Base-by-base conservation (phyloP, 148 eudicot genomes). In the Vaccinium vitisidaea region DNA sequence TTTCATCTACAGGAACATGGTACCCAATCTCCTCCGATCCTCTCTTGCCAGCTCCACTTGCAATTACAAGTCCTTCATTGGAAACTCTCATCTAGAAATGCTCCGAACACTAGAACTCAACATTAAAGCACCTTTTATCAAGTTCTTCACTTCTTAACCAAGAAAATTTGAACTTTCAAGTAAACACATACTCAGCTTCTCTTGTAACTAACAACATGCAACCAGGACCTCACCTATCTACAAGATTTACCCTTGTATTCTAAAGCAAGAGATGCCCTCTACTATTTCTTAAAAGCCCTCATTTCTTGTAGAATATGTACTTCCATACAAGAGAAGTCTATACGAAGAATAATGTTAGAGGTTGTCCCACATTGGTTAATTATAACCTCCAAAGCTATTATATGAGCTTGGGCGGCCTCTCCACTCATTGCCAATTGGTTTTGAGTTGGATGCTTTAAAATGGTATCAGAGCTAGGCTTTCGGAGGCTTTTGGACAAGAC, bases 181-280 rank as follows among this genome's bases (percentile, higher is more conserved):
- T 23, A 67, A 67, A 67, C 23, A 67, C 32, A 4, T 11, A 23
- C 12, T 67, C 15, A 67, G 36, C 73, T 67, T 67, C 73, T 67
- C 73, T 67, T 67, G 73, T 25, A 67, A 39, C 73, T 10, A 67
- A 67, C 73, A 67, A 67, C 25, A 25, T 11, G 32, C 73, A 67
- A 61, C 73, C 73, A 67, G 36, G 73, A 23, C 73, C 73, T 67
- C 73, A 67, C 15, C 67, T 67, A 67, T 23, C 73, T 67, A 67
- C 27, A 23, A 63, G 70, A 12, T 19, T 63, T 63, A 63, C 27
- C 70, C 18, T 10, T 25, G 9, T 23, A 13, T 25, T 67, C 36
- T 67, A 6, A 67, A 25, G 32, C 32, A 67, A 67, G 73, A 67
- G 73, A 67, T 13, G 36, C 39, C 25, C 63, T 15, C 73, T 25